These are phyloP conservation scores for Panaeolus cyanescens DNA, from an alignment of 768 basidiomycete species.

Conservation along the genomic window DNA sequence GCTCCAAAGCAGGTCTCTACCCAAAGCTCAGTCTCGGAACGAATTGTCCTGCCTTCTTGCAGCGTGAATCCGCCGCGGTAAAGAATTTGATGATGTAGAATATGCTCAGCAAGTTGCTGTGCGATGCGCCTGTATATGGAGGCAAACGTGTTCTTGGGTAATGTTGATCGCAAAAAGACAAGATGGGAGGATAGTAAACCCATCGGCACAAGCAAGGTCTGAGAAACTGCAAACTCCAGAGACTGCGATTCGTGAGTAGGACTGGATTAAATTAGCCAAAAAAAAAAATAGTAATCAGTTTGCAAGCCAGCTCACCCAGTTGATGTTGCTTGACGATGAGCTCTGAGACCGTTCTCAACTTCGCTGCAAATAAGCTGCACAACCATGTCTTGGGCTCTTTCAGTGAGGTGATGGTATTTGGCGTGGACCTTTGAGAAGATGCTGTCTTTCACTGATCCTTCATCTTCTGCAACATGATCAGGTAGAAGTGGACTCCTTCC, in stretches of 20 bases:
- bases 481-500: conserved; percentile 54
- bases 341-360: conserved; percentile 72
- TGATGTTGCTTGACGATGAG: conserved; percentile 62
- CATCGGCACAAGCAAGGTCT: conserved; percentile 75
- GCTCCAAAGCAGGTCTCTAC: conserved; percentile 73
- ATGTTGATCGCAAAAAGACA: conserved; percentile 58
- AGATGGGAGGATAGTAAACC: conserved; percentile 83
- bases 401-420: conserved; percentile 59
- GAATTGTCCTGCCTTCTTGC: conserved; percentile 61
- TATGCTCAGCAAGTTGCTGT: conserved; percentile 69
- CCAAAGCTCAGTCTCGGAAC: conserved; percentile 81
- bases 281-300: background rate
- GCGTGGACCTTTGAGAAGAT: conserved; percentile 80
- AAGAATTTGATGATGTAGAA: conserved; percentile 80
- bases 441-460: conserved; percentile 54
- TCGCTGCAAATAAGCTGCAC: conserved; percentile 82
- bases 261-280: background rate
- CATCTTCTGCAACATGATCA: conserved; percentile 29
- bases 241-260: conserved; percentile 21
- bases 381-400: conserved; percentile 86
- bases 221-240: conserved; percentile 49
- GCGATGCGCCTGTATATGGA: conserved; percentile 76
- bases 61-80: conserved; percentile 72
- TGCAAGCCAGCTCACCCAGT: conserved; percentile 31
- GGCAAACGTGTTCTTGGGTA: conserved; percentile 60